These are phyloP conservation scores for Coprinellus micaceus DNA, from an alignment of 768 basidiomycete species.

Conservation along the genomic window DNA sequence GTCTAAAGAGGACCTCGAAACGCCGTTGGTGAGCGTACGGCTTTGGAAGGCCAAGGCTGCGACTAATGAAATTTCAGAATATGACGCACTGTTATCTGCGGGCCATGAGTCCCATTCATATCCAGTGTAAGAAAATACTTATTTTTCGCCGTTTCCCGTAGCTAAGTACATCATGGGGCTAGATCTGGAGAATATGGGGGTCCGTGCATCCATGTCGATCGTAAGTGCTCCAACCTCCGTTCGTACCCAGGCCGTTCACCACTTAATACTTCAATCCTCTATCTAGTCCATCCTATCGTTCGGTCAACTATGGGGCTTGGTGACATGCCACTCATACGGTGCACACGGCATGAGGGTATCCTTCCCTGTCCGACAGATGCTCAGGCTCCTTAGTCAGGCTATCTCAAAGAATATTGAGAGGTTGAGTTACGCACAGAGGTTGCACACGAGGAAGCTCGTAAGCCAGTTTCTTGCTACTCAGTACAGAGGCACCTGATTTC, in stretches of 20 bases:
- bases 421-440: slow-evolving; percentile 68
- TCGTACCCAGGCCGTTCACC: too few relatives aligned
- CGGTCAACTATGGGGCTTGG: slow-evolving; percentile 75
- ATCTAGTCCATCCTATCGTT: slow-evolving; percentile 74
- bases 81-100: slow-evolving; percentile 83
- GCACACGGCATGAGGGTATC: slow-evolving; percentile 78
- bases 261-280: too few relatives aligned
- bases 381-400: slow-evolving; percentile 73
- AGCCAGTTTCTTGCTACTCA: slow-evolving; percentile 17
- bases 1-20: slow-evolving; percentile 57
- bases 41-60: background rate
- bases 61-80: slow-evolving; percentile 37
- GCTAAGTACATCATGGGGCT: slow-evolving; percentile 1
- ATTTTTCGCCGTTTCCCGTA: background rate
- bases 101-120: slow-evolving; percentile 86
- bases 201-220: slow-evolving; percentile 83
- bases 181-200: slow-evolving; percentile 81
- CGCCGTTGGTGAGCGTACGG: slow-evolving; percentile 49
- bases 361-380: slow-evolving; percentile 80
- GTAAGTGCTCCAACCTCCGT: slow-evolving; percentile 35
- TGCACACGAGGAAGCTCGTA: slow-evolving; percentile 76
- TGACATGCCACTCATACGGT: slow-evolving; percentile 77
- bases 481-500: background rate
- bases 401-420: slow-evolving; percentile 79
- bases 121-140: slow-evolving; percentile 56